A percentile compares a stretch with the other conserved stretches of the same genome.
Conservation (phyloP, 768 basidiomycete species). For the Russula olivacea region DNA sequence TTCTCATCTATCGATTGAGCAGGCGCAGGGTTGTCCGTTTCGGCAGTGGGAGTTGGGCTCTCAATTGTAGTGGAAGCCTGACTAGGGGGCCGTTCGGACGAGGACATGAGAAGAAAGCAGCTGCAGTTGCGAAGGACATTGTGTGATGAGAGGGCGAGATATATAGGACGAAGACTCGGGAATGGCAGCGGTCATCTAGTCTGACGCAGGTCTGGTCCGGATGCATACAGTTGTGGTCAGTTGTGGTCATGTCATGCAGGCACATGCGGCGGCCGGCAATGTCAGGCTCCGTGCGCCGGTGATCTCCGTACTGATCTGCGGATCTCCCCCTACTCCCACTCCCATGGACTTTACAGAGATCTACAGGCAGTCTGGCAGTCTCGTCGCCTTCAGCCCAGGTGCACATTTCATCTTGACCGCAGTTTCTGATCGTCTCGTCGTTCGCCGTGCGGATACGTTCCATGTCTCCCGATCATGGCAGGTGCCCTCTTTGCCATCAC, state of each 20-base stretch:
- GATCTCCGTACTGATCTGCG: no score
- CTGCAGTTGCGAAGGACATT: not conserved
- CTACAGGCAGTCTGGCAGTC: constrained; percentile 62
- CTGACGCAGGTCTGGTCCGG: constrained; percentile 8
- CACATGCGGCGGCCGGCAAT: not conserved
- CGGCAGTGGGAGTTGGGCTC: not conserved
- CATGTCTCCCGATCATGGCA: constrained; percentile 79
- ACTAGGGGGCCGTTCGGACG: constrained; percentile 5
- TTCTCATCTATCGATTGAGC: not conserved
- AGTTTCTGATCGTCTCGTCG: constrained; percentile 69
- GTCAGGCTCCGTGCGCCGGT: no score
- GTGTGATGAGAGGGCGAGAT: not conserved
- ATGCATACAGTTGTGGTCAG: not conserved
- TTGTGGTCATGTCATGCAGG: not conserved
- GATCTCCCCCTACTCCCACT: no score
- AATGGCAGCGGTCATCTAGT: constrained; percentile 2
- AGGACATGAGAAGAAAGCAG: constrained; percentile 8
- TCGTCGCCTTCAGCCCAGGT: constrained; percentile 80
- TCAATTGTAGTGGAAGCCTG: constrained; percentile 14
- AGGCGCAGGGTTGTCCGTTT: not conserved
- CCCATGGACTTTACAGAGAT: constrained; percentile 83
- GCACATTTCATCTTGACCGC: constrained; percentile 82
- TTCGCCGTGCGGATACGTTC: constrained; percentile 79
- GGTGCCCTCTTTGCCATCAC: constrained; percentile 49
- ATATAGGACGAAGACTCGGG: not conserved